Base-by-base conservation (phyloP, 305 asterid species). In the Euphrasia arctica region DNA sequence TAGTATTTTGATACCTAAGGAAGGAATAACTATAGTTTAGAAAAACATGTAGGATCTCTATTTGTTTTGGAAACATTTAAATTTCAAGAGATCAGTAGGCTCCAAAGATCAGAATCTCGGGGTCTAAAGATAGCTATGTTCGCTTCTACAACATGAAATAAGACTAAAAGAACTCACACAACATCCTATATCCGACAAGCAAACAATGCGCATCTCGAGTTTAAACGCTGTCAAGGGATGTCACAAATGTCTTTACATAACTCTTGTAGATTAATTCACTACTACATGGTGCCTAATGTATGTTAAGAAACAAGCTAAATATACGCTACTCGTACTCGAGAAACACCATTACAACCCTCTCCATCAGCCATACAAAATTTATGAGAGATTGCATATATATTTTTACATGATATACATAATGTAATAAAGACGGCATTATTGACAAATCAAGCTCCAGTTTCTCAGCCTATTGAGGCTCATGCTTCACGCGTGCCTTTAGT, bases 271-370 rank as follows among this genome's bases (percentile, higher is more conserved):
- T 59, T 42, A 69, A 64, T 18, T 15, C 54, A 48, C 29, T 58
- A 43, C 4, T 49, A 47, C 39, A 65, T 68, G 43, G 10, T 39
- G 64, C 74, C 75, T 49, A 57, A 39, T 9, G 55, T 43, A 54
- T 63, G 48, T 39, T 1, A 51, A 52, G 4, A 62, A 58, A 66
- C 41, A 64, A 66, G 42, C 39, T 25, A 34, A 66, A 25, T 12
- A 58, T 70, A 49, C 15, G 3, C 62, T 55, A 42, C 68, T 49
- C 54, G 5, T 18, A 18, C 22, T 18, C 22, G 52, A 54, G 42
- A 70, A 72, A 71, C 15, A 66, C 64, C 63, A 61, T 60, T 48
- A 34, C 68, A 42, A 42, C 62, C 60, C 57, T 34, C 68, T 18
- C 22, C 22, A 18, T 18, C 22, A 18, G 22, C 22, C 22, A 18